Base-by-base conservation (phyloP, 2,329 filamentous ascomycete species). In the Aspergillus luchuensis region DNA sequence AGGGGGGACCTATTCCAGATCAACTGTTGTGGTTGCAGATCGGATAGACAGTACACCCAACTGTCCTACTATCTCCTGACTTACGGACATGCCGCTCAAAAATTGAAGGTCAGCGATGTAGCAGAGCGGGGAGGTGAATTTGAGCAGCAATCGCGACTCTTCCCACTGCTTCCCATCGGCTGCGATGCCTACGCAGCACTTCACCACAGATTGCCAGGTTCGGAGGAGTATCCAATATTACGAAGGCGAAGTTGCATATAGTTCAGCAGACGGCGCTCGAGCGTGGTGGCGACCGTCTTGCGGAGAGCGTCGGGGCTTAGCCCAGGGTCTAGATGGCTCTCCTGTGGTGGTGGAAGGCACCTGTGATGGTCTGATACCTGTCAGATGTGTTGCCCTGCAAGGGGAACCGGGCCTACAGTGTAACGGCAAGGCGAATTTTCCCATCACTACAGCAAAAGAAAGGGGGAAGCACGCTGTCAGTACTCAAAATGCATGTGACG, bases 61-160 rank as follows among this genome's bases (percentile, higher is more conserved):
- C 25, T 28, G 25, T 28, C 25, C 25, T 28, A 8, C 25, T 28
- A 28, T 28, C 6, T 28, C 25, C 25, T 28, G 25, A 28, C 25
- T 28, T 28, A 28, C 25, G 25, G 25, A 28, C 25, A 28, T 28
- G 25, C 7, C 25, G 6, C 25, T 8, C 60, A 47, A 72, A 2
- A 72, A 63, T 8, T 73, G 67, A 1, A 78, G 64, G 51, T 76
- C 21, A 69, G 41, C 69, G 67, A 55, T 70, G 56, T 76, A 72
- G 7, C 69, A 56, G 65, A 69, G 67, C 2, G 66, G 60, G 59
- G 79, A 78, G 43, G 76, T 74, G 6, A 70, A 71, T n/a, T 75
- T 70, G 17, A 79, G 62, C 4, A 78, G 65, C 13, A 69, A 70
- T 8, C 72, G 61, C 2, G 71, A 73, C 47, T 71, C 69, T 41